Conservation (phyloP, 1,284 basidiomycete species). For the Pseudozyma sp. region DNA sequence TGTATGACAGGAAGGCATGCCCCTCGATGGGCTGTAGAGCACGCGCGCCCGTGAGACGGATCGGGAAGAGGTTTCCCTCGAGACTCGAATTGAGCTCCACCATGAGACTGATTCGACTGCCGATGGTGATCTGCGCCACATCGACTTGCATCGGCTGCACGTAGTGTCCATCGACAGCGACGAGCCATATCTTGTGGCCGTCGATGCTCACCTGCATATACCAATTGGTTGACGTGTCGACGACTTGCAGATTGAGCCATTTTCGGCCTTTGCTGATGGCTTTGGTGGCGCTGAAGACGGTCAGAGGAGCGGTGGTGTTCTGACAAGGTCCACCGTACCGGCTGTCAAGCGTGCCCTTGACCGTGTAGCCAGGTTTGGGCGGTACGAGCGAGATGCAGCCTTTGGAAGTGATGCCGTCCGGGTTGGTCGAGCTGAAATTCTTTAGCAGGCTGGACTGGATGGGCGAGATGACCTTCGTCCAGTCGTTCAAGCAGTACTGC, state of each 20-base stretch:
- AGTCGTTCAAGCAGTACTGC: slow-evolving; percentile 46
- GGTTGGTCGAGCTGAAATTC: slow-evolving; percentile 45
- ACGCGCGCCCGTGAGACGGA: slow-evolving; percentile 48
- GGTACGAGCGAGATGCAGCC: slow-evolving; percentile 54
- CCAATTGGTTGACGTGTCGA: slow-evolving; percentile 44
- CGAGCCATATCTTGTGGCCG: slow-evolving; percentile 42
- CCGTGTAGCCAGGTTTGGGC: slow-evolving; percentile 38
- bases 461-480: slow-evolving; percentile 25
- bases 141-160: slow-evolving; percentile 44
- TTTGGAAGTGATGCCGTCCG: slow-evolving; percentile 43
- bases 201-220: slow-evolving; percentile 35
- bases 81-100: slow-evolving; percentile 37
- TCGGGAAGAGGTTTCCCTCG: slow-evolving; percentile 30
- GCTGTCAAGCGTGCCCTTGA: slow-evolving; percentile 36
- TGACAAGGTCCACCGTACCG: slow-evolving; percentile 47
- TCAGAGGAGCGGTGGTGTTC: slow-evolving; percentile 48
- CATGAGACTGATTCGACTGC: slow-evolving; percentile 48
- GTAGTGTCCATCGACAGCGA: slow-evolving; percentile 51
- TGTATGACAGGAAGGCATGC: slow-evolving; percentile 47
- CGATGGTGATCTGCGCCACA: slow-evolving; percentile 50
- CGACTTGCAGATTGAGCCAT: slow-evolving; percentile 49
- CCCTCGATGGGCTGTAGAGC: slow-evolving; percentile 53
- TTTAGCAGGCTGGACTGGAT: slow-evolving; percentile 24
- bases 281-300: slow-evolving; percentile 39
- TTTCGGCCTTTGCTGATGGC: slow-evolving; percentile 31